Base-by-base conservation (phyloP, 78 protist species). In the Speleostelium caveatum region DNA sequence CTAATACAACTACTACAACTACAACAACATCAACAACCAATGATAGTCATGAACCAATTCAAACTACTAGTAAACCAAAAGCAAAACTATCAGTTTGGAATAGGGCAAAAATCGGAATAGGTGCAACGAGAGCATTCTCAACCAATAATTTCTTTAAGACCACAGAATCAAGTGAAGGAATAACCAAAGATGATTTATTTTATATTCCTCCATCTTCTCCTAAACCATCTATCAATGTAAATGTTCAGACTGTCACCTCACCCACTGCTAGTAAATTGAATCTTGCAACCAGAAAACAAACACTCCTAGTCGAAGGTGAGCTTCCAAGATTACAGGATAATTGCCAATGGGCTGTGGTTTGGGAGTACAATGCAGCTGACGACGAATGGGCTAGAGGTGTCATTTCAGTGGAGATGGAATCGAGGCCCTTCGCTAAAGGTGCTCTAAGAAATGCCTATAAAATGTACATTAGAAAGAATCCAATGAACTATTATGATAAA, bases 371-470 rank as follows among this genome's bases (percentile, higher is more conserved):
- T 19, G 72, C 80, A 30, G 49, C 22, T 24, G 91, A 67, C 21
- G 91, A 83, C 28, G 91, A 83, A 42, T 83, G 91, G 91, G 53
- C 63, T n/a, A 32, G 75, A 41, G 91, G 79, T 21, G 10, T 83
- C 8, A 60, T 83, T 24, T 61, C 65, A 16, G 72, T 83, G 16
- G 78, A 83, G 42, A 30, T 83, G 42, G 91, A 83, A 30, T 14
- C 83, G 0, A 42, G 60, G 49, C 73, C 94, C 45, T 90, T 90
- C 36, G 85, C 88, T 17, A 61, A 56, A 19, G 94, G 94, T 49
- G 83, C 87, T 42, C 56, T 78, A 8, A 53, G 94, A 22, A 38
- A 42, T 68, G 88, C 90, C 33, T 78, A 71, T 58, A 68, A 78
- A 69, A 32, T 69, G 6, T 26, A 36, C 7, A 83, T 69, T 30